Base-by-base conservation (phyloP, 805 yeast species). In the Wickerhamomyces chambardii region DNA sequence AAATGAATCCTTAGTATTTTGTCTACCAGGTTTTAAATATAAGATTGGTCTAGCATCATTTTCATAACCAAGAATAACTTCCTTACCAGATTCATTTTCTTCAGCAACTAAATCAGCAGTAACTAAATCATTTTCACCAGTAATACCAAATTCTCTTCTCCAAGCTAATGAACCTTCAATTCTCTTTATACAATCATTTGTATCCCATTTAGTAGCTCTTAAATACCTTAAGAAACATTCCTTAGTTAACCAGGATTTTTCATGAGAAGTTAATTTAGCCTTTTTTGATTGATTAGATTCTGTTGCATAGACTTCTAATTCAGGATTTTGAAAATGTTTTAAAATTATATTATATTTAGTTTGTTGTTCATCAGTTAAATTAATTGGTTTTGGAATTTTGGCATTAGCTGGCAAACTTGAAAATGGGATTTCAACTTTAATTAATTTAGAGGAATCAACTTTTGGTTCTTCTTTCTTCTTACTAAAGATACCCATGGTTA, bases 141-240 rank as follows among this genome's bases (percentile, higher is more conserved):
- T 57, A 26, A 83, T 78, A 17, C 97, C 97, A 53, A 87, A 89
- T 45, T 84, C 90, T 47, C 97, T 76, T 63, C 98, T 76, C 98
- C 98, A 92, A 4, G 84, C 78, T 16, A 92, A 45, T 0, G 97
- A 80, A 17, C 75, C 73, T 44, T 76, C 81, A 10, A 92, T 66
- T 50, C 98, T 73, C 36, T 70, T 70, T 33, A 78, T 78, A 28
- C 94, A 84, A 11, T 80, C 84, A 21, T 68, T 58, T 1, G 68
- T 68, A 22, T 72, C 68, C 98, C 98, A 92, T 56, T 86, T 90
- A 17, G 96, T 83, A 17, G 98, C 99, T 37, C 97, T 72, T 36
- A 90, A 63, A 55, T 92, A 92, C 54, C 99, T 73, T 49, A 86
- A 59, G 38, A 92, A 67, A 55, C 98, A 92, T 56, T 92, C 98